Conservation (phyloP, 192 early-diverging fungal genomes). For the Backusella morwellensis region DNA sequence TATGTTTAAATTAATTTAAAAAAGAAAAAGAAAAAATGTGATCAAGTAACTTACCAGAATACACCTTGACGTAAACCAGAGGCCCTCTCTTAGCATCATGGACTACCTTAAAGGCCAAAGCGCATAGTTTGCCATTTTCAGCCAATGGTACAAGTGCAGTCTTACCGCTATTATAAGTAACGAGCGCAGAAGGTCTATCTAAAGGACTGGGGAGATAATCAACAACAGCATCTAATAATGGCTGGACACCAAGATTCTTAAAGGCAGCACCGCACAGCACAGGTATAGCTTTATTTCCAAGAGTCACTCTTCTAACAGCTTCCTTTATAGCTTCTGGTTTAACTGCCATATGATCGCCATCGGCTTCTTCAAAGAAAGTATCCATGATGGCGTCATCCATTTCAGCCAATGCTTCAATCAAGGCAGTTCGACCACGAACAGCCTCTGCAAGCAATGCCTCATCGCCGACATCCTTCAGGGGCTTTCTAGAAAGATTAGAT, state of each 20-base stretch:
- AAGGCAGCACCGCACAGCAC: slow-evolving; percentile 88
- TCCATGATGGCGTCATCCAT: slow-evolving; percentile 86
- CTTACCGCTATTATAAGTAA: slow-evolving; percentile 47
- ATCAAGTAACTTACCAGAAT: slow-evolving; percentile 54
- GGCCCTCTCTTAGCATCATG: slow-evolving; percentile 84
- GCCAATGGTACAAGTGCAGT: slow-evolving; percentile 41
- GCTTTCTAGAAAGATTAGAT: slow-evolving; percentile 29
- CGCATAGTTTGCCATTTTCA: slow-evolving; percentile 64
- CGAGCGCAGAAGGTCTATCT: slow-evolving; percentile 62
- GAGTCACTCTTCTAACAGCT: slow-evolving; percentile 71
- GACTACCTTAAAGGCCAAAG: slow-evolving; percentile 92
- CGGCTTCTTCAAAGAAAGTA: slow-evolving; percentile 65
- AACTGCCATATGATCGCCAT: slow-evolving; percentile 75
- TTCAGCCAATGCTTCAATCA: slow-evolving; percentile 84
- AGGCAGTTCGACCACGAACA: slow-evolving; percentile 52
- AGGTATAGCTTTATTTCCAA: slow-evolving; percentile 69
- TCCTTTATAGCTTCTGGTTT: slow-evolving; percentile 56
- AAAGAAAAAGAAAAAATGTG: not conserved
- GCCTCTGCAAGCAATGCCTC: slow-evolving; percentile 44
- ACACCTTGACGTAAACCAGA: slow-evolving; percentile 90
- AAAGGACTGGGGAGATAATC: slow-evolving; percentile 83
- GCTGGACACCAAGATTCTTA: slow-evolving; percentile 91
- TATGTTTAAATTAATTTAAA: slow-evolving; percentile 10
- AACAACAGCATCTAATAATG: slow-evolving; percentile 83
- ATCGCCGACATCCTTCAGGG: slow-evolving; percentile 35